These are phyloP conservation scores for Penicillium griseofulvum DNA, from an alignment of 2,329 filamentous ascomycete genomes.

Conservation along the genomic window DNA sequence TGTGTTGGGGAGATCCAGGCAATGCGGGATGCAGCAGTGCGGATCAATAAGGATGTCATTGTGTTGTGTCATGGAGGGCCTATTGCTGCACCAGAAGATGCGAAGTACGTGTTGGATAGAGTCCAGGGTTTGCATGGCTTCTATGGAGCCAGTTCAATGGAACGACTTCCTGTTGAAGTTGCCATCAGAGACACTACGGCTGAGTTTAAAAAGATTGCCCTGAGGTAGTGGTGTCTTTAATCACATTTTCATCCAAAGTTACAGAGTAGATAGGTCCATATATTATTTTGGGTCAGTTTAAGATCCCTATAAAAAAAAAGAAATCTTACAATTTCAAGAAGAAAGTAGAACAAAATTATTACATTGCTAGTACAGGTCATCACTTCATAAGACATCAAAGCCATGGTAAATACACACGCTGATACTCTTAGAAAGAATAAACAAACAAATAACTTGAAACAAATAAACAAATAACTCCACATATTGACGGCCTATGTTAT, in stretches of 20 bases:
- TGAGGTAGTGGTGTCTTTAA: too few species aligned
- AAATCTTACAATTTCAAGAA: too few species aligned
- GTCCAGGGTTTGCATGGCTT: slow-evolving; percentile 68
- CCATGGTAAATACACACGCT: slow-evolving; percentile 26
- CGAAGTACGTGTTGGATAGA: slow-evolving; percentile 59
- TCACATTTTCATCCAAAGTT: too few species aligned
- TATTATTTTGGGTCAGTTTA: too few species aligned
- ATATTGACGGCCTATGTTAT: slow-evolving; percentile 8
- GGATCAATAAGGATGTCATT: not conserved
- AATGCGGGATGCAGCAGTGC: not conserved
- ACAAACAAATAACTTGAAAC: slow-evolving; percentile 13
- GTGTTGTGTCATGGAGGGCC: slow-evolving; percentile 70
- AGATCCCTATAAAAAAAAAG: too few species aligned
- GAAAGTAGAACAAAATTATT: slow-evolving; percentile 11
- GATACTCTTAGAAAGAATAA: slow-evolving; percentile 12
- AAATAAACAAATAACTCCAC: slow-evolving; percentile 13
- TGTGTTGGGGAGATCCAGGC: not conserved
- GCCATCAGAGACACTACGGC: slow-evolving; percentile 61
- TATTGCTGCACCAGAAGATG: slow-evolving; percentile 63
- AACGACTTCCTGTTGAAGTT: slow-evolving; percentile 64
- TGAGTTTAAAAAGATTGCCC: slow-evolving; percentile 48
- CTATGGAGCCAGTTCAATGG: slow-evolving; percentile 68
- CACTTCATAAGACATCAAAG: slow-evolving; percentile 32
- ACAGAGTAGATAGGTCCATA: too few species aligned
- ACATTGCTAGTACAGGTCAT: slow-evolving; percentile 27